Evolutionary conservation across 2,329 filamentous ascomycete species (phyloP).

Genomic region (Chaetomium sp.): DNA sequence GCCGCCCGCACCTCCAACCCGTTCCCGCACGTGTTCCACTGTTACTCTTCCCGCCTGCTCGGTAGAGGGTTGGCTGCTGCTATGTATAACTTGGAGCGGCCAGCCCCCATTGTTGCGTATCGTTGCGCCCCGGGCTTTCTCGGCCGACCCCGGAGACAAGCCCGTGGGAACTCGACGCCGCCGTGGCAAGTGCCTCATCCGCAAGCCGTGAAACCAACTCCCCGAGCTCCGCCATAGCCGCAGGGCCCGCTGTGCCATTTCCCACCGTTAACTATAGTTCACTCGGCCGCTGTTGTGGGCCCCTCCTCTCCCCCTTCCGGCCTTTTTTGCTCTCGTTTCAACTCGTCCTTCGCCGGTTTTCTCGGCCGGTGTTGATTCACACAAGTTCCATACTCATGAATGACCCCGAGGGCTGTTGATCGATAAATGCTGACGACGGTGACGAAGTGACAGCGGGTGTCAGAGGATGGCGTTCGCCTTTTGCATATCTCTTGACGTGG

Average conservation of each 20-base stretch:
- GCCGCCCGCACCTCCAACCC: slow-evolving; percentile 3
- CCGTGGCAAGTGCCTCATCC: slow-evolving; percentile 8
- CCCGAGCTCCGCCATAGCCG: slow-evolving; percentile 10
- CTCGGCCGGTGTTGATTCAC: neutral
- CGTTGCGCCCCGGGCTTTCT: neutral
- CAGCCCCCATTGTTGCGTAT: neutral
- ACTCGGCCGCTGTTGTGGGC: slow-evolving; percentile 10
- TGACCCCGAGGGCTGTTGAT: neutral
- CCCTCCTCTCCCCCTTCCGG: neutral
- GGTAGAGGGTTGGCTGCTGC: neutral
- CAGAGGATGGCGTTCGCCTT: slow-evolving; percentile 34
- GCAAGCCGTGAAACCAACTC: slow-evolving; percentile 20
- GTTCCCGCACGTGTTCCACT: neutral
- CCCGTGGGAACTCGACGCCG: neutral
- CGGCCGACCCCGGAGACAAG: slow-evolving; percentile 10
- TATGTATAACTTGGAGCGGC: slow-evolving; percentile 8
- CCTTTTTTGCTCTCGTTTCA: slow-evolving; percentile 11
- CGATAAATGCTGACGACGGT: neutral
- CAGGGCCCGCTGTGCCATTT: slow-evolving; percentile 17
- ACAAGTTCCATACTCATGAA: neutral
- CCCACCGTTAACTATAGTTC: slow-evolving; percentile 20
- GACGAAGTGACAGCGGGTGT: slow-evolving; percentile 1
- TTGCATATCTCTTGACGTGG: slow-evolving; percentile 40
- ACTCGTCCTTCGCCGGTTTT: neutral
- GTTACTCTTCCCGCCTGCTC: neutral